Evolutionary conservation across 1,284 basidiomycete species (phyloP).

Genomic region (Xerocomus nothofagi): DNA sequence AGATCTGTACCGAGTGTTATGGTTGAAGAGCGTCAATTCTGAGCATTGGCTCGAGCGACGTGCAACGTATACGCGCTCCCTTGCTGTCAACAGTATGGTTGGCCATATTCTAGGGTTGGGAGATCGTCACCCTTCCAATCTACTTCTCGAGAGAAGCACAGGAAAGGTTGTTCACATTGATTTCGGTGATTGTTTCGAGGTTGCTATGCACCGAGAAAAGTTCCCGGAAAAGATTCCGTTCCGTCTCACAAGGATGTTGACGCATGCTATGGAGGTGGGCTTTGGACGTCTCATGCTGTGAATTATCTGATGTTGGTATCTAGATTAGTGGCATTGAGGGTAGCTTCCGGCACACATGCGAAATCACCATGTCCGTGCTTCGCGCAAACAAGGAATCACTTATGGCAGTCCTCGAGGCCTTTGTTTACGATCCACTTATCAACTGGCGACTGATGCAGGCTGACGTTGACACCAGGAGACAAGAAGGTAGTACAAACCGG

Average conservation of each 20-base stretch:
- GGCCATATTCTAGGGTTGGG: slow-evolving; percentile 97
- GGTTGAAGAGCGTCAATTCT: slow-evolving; percentile 94
- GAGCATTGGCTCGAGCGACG: slow-evolving; percentile 98
- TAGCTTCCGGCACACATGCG: slow-evolving; percentile 94
- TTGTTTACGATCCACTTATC: slow-evolving; percentile 88
- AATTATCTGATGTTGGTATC: slow-evolving; percentile 14
- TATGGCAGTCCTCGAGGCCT: slow-evolving; percentile 96
- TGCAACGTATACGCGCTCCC: slow-evolving; percentile 94
- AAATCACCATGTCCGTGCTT: slow-evolving; percentile 96
- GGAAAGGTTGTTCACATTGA: slow-evolving; percentile 98
- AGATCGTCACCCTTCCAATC: slow-evolving; percentile 97
- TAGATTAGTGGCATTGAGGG: slow-evolving; percentile 97
- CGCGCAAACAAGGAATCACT: slow-evolving; percentile 97
- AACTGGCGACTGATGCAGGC: slow-evolving; percentile 86
- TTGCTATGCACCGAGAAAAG: slow-evolving; percentile 95
- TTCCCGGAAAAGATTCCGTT: slow-evolving; percentile 99
- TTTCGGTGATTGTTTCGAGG: slow-evolving; percentile 95
- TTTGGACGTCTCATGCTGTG: not conserved
- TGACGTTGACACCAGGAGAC: slow-evolving; percentile 61
- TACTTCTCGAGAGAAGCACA: slow-evolving; percentile 89
- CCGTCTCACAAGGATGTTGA: slow-evolving; percentile 97
- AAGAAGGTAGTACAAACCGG: slow-evolving; percentile 49
- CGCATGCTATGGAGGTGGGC: slow-evolving; percentile 96
- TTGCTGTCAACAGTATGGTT: slow-evolving; percentile 96
- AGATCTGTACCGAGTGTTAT: slow-evolving; percentile 97